Conservation (phyloP, 2,329 filamentous ascomycete species). For the Colletotrichum aenigma region DNA sequence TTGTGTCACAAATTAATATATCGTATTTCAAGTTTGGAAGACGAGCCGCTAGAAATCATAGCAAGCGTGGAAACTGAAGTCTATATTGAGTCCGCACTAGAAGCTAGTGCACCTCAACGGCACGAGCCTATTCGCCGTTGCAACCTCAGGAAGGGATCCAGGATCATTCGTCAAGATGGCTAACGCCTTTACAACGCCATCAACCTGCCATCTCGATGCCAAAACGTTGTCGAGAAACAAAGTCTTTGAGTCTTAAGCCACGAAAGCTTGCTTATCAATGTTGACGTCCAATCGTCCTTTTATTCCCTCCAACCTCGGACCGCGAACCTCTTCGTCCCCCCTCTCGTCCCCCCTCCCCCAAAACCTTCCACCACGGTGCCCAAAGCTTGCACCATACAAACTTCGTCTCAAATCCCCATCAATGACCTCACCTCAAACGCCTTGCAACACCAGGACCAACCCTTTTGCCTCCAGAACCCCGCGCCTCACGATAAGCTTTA, state of each 20-base stretch:
- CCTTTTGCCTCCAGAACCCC: background rate
- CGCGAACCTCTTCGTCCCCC: background rate
- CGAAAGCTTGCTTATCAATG: background rate
- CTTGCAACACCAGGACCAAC: background rate
- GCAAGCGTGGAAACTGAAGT: background rate
- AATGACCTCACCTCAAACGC: background rate
- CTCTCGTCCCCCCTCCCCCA: background rate
- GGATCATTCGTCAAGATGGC: accelerated
- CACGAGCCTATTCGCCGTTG: too few species aligned
- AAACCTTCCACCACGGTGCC: background rate
- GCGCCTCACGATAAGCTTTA: background rate
- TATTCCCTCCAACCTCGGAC: background rate
- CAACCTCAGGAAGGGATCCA: accelerated
- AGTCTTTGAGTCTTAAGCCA: accelerated
- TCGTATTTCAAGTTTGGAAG: too few species aligned
- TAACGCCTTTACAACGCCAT: background rate
- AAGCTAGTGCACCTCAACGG: background rate
- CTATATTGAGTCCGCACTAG: background rate
- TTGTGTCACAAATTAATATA: too few species aligned
- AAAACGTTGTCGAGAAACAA: accelerated
- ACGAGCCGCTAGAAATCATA: too few species aligned
- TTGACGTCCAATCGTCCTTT: accelerated
- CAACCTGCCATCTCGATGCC: background rate
- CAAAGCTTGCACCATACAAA: background rate
- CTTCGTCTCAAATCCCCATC: background rate